Evolutionary conservation across 1,284 basidiomycete species (phyloP).

Genomic region (Ustilago lituana): DNA sequence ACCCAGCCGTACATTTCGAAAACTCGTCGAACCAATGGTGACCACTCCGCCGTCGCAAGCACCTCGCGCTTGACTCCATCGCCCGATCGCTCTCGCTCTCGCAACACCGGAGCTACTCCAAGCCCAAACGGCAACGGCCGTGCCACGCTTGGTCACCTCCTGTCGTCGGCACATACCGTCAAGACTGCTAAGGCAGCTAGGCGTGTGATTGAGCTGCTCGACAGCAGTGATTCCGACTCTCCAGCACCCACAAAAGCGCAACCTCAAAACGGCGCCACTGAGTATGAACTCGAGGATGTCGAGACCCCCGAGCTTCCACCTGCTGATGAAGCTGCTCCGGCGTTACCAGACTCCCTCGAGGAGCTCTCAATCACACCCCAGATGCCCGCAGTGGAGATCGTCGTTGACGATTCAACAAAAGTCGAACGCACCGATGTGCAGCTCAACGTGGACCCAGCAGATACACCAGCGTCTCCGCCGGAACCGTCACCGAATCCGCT

Average conservation of each 20-base stretch:
- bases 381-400: background rate
- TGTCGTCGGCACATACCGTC: background rate
- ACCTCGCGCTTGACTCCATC: conserved; percentile 13
- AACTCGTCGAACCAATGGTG: conserved; percentile 2
- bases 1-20: background rate
- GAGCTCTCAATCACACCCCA: background rate
- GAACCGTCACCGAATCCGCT: conserved; percentile 27
- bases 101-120: background rate
- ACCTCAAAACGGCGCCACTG: background rate
- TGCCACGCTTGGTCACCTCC: conserved; percentile 12
- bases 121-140: background rate
- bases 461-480: conserved; percentile 1
- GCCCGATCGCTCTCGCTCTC: background rate
- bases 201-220: conserved; percentile 26
- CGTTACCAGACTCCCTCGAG: conserved; percentile 1
- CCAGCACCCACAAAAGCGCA: background rate
- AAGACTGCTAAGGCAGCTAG: background rate
- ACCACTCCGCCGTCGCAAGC: conserved; percentile 7
- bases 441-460: background rate
- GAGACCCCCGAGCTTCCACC: conserved; percentile 27
- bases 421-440: background rate
- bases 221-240: conserved; percentile 24
- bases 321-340: conserved; percentile 13
- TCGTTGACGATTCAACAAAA: background rate
- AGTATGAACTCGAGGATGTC: conserved; percentile 16